A percentile compares a stretch with the other conserved stretches of the same genome.
These are phyloP conservation scores for Pythium oligandrum DNA, from an alignment of 352 stramenopile species.

Conservation along the genomic window DNA sequence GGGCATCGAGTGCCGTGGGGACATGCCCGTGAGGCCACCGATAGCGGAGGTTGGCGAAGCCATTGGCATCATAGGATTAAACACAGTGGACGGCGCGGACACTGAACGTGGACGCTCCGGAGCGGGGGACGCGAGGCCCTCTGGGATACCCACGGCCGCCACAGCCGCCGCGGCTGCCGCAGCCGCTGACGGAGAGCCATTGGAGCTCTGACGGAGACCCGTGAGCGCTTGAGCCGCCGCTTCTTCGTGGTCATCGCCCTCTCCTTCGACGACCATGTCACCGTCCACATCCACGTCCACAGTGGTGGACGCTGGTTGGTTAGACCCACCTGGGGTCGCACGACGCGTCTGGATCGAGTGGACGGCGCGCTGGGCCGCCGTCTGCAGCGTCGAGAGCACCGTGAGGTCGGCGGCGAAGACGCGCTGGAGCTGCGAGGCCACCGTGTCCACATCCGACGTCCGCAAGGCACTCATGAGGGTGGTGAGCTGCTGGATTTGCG, in stretches of 20 bases:
- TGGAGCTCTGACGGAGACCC: conserved; percentile 37
- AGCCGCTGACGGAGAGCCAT: conserved; percentile 10
- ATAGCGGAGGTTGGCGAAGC: background rate
- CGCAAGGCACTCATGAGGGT: conserved; percentile 17
- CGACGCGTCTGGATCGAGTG: conserved; percentile 4
- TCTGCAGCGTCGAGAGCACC: conserved; percentile 39
- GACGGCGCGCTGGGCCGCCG: conserved; percentile 30
- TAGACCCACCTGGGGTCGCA: background rate
- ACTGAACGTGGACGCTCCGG: background rate
- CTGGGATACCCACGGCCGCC: background rate
- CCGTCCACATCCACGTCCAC: conserved; percentile 4
- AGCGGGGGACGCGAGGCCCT: background rate
- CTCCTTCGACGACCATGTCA: conserved; percentile 10
- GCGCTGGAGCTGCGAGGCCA: conserved; percentile 29
- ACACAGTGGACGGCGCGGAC: background rate
- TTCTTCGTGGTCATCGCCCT: conserved; percentile 38
- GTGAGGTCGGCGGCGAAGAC: conserved; percentile 33
- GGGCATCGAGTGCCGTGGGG: conserved; percentile 19
- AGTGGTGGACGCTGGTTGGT: background rate
- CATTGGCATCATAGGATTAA: background rate
- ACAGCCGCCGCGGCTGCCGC: conserved; percentile 11
- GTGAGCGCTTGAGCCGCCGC: conserved; percentile 71
- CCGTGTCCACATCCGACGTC: conserved; percentile 26
- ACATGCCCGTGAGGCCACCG: conserved; percentile 10
- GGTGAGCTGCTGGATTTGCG: conserved; percentile 28